Base-by-base conservation (phyloP, 345 rosid genomes). In the Populus pruinosa region DNA sequence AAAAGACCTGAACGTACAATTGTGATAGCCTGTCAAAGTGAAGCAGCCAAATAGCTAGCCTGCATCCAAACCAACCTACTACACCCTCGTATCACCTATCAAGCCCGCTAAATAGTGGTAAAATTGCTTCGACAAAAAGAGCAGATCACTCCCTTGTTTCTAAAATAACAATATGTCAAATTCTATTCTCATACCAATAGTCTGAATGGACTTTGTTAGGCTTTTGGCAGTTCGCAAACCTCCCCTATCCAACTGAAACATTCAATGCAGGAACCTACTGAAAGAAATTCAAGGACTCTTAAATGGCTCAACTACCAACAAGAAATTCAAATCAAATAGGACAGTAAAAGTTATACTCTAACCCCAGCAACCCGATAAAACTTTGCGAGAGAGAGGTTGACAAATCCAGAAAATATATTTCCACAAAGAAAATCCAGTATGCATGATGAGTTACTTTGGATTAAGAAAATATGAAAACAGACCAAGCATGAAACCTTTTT, bases 151-250 rank as follows among this genome's bases (percentile, higher is more conserved):
- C 25, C 29, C 29, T 9, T n/a, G 64, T 23, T 25, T 25, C 1
- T 21, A 36, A 23, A 44, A 14, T 44, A 59, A 70, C 56, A 70
- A 25, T 47, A 25, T 14, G 20, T 35, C 27, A 35, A 16, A 8
- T 27, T 53, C 8, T 14, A 23, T 93, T 67, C 90, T 88, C 87
- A 83, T 59, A 83, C 33, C 75, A 0, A 86, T 88, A 47, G 25
- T 23, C 53, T 36, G 66, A 61, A 6, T 18, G 16, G 39, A 39
- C 68, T 27, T 39, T 14, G 25, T 73, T 62, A 12, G 23, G 38
- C 25, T 16, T 23, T 62, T 35, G 68, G 69, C 23, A 39, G 49
- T 10, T 38, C 1, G 17, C 27, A 8, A 62, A 73, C 67, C 62
- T 73, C 65, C 6, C 65, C 14, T n/a, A 36, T 35, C 31, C 66